phyloP scores from a whole-genome alignment of 2,329 filamentous ascomycete species.

The Colletotrichum abscissum region DNA sequence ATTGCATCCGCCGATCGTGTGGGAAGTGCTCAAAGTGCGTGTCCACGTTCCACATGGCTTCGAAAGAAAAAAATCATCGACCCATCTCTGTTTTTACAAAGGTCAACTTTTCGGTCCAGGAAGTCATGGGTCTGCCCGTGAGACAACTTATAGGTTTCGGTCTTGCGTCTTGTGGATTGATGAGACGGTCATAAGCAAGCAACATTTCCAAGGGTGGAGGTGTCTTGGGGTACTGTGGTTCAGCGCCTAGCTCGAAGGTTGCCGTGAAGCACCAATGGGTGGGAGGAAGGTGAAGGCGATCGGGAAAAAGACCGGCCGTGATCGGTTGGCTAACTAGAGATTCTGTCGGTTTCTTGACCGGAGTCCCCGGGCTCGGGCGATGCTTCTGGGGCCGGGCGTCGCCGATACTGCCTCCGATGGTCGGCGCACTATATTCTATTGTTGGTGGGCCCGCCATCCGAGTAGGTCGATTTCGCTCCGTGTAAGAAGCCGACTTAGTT shows the following conservation, averaged over 20 bases:
- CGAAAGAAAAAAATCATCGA: constrained; percentile 1
- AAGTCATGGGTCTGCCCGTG: background rate
- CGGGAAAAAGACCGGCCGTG: constrained; percentile 2
- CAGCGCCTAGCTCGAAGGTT: background rate
- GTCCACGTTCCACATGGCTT: constrained; percentile 8
- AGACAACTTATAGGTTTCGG: background rate
- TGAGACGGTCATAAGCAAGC: background rate
- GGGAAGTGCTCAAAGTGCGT: background rate
- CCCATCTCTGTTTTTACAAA: background rate
- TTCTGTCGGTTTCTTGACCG: background rate
- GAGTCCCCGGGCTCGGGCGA: background rate
- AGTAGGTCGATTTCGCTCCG: background rate
- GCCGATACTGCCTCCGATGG: constrained; percentile 12
- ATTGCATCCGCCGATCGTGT: background rate
- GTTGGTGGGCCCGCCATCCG: background rate
- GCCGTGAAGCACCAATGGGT: background rate
- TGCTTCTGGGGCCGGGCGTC: background rate
- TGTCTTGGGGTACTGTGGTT: background rate
- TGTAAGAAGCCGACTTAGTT: background rate
- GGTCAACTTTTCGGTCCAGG: background rate
- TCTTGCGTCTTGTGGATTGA: background rate
- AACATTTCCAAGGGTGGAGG: background rate
- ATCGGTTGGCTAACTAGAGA: background rate
- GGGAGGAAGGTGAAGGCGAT: background rate
- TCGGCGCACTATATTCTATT: background rate